These are phyloP conservation scores for Apostasia ramifera DNA, from an alignment of 106 monocot genomes.

Conservation along the genomic window DNA sequence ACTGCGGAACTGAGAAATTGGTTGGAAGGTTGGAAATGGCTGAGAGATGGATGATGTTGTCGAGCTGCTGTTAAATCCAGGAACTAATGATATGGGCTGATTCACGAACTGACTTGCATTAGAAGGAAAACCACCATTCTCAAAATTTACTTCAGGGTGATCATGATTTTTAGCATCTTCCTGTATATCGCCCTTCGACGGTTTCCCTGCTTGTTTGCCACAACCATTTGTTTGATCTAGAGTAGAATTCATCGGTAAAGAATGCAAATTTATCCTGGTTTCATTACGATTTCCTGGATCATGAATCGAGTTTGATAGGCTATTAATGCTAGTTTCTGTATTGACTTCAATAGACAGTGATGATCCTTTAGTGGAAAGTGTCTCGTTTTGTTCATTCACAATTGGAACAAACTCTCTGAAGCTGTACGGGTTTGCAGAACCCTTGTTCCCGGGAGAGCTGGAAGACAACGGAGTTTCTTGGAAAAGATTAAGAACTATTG, in stretches of 20 bases:
- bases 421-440: slow-evolving; percentile 10
- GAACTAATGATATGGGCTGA: slow-evolving; percentile 16
- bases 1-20: slow-evolving; percentile 30
- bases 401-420: slow-evolving; percentile 21
- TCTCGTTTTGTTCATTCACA: slow-evolving; percentile 16
- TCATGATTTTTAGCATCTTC: neutral
- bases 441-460: slow-evolving; percentile 28
- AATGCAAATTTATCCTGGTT: slow-evolving; percentile 5
- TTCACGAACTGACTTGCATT: slow-evolving; percentile 12
- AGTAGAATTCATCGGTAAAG: neutral
- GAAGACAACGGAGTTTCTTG: slow-evolving; percentile 49
- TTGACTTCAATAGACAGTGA: slow-evolving; percentile 11
- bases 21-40: slow-evolving; percentile 19
- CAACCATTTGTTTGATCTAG: no score
- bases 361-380: slow-evolving; percentile 10
- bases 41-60: slow-evolving; percentile 24
- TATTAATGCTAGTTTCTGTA: slow-evolving; percentile 9
- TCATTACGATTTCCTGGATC: slow-evolving; percentile 11
- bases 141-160: slow-evolving; percentile 1
- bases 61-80: slow-evolving; percentile 13
- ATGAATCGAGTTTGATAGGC: slow-evolving; percentile 1
- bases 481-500: slow-evolving; percentile 55
- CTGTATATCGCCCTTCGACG: neutral
- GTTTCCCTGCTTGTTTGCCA: neutral
- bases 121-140: slow-evolving; percentile 9